Percentiles rank a stretch among this genome's conserved stretches.
phyloP scores from a whole-genome alignment of 176 grass and related monocot genomes.

The Ananas comosus region DNA sequence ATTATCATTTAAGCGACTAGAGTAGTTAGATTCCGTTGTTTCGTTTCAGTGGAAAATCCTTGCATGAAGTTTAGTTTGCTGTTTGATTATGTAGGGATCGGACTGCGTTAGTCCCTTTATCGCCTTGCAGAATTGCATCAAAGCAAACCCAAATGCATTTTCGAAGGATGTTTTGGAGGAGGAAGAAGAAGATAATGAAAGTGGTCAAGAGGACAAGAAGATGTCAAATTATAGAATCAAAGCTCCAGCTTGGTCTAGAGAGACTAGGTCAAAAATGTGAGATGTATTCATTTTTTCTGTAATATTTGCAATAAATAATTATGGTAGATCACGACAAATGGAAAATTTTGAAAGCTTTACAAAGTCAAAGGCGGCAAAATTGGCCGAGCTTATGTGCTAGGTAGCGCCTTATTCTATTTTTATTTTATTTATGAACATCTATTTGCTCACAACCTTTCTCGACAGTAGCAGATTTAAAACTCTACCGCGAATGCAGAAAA shows the following conservation, averaged over 20 bases:
- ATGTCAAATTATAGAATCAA: conserved; percentile 45
- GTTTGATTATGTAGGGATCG: conserved; percentile 54
- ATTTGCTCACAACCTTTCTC: too few relatives aligned
- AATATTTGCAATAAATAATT: too few relatives aligned
- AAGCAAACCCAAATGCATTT: conserved; percentile 74
- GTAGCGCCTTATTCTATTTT: too few relatives aligned
- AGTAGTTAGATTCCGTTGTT: too few relatives aligned
- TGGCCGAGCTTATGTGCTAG: too few relatives aligned
- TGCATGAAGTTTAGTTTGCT: background rate
- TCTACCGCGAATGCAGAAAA: background rate
- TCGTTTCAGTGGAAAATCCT: too few relatives aligned
- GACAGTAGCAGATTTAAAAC: background rate
- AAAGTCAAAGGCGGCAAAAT: too few relatives aligned
- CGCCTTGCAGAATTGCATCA: conserved; percentile 80
- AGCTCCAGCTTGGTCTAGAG: conserved; percentile 80
- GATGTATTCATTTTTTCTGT: background rate
- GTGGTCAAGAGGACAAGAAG: conserved; percentile 28
- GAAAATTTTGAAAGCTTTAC: too few relatives aligned
- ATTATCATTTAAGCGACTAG: too few relatives aligned
- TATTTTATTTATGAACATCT: too few relatives aligned
- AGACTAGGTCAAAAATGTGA: conserved; percentile 60
- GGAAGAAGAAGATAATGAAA: conserved; percentile 40
- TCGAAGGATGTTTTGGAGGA: conserved; percentile 81
- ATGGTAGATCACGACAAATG: too few relatives aligned
- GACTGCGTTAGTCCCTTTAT: conserved; percentile 80